Percentiles rank a stretch among this genome's conserved stretches.
Evolutionary conservation across 129 eudicot species (phyloP).

Genomic region (Tanacetum coccineum): DNA sequence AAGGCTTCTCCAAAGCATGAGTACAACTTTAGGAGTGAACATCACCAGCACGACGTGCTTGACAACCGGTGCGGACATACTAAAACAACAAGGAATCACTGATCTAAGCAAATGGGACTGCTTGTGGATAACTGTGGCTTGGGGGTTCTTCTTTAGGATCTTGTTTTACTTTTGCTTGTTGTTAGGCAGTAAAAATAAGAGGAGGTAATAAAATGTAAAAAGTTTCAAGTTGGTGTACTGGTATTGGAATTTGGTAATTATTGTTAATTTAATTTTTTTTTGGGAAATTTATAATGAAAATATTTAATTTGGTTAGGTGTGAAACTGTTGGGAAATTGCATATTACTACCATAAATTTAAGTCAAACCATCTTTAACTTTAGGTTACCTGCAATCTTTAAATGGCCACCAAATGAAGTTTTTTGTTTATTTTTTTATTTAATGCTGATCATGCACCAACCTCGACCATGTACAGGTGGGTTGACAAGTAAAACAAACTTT

Average conservation of each 20-base stretch:
- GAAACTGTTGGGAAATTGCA: constrained; percentile 32
- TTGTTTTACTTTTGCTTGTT: too few relatives aligned
- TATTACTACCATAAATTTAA: background rate
- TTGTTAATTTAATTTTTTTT: background rate
- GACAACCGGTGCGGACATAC: too few relatives aligned
- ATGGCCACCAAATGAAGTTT: background rate
- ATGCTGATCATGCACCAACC: background rate
- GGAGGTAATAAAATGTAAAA: too few relatives aligned
- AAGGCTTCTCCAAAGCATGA: constrained; percentile 45
- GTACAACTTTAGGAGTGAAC: constrained; percentile 47
- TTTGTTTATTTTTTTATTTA: background rate
- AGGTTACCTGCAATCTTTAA: constrained; percentile 10
- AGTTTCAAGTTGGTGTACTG: constrained; percentile 19
- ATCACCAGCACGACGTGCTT: constrained; percentile 51
- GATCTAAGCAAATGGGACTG: too few relatives aligned
- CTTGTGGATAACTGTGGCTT: too few relatives aligned
- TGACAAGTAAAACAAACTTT: too few relatives aligned
- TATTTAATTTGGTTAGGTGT: constrained; percentile 25
- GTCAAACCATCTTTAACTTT: background rate
- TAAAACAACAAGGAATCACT: too few relatives aligned
- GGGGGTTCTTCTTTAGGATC: too few relatives aligned
- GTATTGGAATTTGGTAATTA: constrained; percentile 16
- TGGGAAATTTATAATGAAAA: constrained; percentile 16
- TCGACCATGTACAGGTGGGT: too few relatives aligned
- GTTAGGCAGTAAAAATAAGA: too few relatives aligned